A percentile compares a stretch with the other conserved stretches of the same genome.
These are phyloP conservation scores for Starmerella roubikii DNA, from an alignment of 805 yeast species.

Conservation along the genomic window DNA sequence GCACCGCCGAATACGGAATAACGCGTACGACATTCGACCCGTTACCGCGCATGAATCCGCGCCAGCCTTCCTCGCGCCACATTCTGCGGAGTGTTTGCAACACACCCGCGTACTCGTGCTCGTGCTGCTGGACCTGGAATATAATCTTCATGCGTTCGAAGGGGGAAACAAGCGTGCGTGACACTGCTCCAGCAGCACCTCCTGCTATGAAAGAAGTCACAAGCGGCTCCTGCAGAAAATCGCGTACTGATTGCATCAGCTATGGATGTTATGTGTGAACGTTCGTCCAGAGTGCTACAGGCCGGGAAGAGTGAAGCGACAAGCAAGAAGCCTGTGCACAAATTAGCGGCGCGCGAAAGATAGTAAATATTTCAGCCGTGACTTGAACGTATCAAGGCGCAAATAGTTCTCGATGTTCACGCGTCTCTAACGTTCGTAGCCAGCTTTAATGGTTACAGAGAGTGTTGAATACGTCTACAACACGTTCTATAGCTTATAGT, in stretches of 20 bases:
- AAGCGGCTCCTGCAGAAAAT: conserved; percentile 22
- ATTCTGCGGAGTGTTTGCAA: conserved; percentile 63
- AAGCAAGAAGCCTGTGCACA: too few species aligned
- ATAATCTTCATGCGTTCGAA: conserved; percentile 87
- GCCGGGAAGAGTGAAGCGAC: too few species aligned
- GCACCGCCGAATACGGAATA: conserved; percentile 89
- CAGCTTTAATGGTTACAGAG: too few species aligned
- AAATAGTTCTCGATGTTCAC: too few species aligned
- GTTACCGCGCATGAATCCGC: conserved; percentile 82
- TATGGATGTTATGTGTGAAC: too few species aligned
- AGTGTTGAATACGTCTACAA: too few species aligned
- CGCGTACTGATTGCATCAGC: neutral
- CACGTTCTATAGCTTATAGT: too few species aligned
- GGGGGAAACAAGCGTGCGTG: conserved; percentile 88
- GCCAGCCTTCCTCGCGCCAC: conserved; percentile 83
- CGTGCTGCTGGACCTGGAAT: conserved; percentile 72
- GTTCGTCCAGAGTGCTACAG: too few species aligned
- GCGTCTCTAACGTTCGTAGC: too few species aligned
- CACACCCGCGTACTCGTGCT: conserved; percentile 39
- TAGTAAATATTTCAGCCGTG: too few species aligned
- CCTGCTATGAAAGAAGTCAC: conserved; percentile 82
- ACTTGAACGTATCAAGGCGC: too few species aligned
- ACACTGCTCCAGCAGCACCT: conserved; percentile 90
- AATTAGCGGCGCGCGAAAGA: too few species aligned
- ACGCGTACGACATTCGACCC: conserved; percentile 80